Conservation (phyloP, 352 stramenopile species). For the Phytophthora podocarpi region DNA sequence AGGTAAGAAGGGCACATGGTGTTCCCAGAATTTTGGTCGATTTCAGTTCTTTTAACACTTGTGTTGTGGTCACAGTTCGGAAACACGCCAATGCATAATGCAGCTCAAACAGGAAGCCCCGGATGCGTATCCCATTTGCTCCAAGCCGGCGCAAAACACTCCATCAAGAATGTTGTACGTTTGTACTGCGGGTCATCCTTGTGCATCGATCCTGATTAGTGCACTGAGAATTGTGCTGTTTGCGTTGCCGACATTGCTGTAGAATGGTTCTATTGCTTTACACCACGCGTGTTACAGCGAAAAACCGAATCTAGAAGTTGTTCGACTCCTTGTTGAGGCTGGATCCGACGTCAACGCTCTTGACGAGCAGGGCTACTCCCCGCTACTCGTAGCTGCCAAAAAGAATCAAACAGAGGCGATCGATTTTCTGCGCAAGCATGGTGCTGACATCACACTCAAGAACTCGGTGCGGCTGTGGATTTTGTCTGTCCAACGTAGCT, state of each 20-base stretch:
- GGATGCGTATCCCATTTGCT: conserved; percentile 60
- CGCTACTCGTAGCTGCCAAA: conserved; percentile 75
- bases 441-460: conserved; percentile 53
- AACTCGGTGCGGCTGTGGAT: conserved; percentile 56
- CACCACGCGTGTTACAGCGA: conserved; percentile 86
- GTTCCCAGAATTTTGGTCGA: no score
- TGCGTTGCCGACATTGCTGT: no score
- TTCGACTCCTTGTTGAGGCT: conserved; percentile 59
- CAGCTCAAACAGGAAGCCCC: conserved; percentile 56
- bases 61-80: no score
- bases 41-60: no score
- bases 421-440: conserved; percentile 52
- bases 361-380: conserved; percentile 66
- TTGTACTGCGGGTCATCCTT: no score
- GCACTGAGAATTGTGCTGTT: neutral
- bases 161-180: conserved; percentile 63
- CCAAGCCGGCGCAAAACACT: conserved; percentile 45
- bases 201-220: neutral
- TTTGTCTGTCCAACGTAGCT: no score
- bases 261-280: conserved; percentile 76
- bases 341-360: conserved; percentile 65
- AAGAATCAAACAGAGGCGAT: conserved; percentile 74
- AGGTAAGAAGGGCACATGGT: no score
- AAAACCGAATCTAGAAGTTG: conserved; percentile 51
- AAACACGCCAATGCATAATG: conserved; percentile 80